phyloP scores from a whole-genome alignment of 441 rosid species.

The Populus trichocarpa region DNA sequence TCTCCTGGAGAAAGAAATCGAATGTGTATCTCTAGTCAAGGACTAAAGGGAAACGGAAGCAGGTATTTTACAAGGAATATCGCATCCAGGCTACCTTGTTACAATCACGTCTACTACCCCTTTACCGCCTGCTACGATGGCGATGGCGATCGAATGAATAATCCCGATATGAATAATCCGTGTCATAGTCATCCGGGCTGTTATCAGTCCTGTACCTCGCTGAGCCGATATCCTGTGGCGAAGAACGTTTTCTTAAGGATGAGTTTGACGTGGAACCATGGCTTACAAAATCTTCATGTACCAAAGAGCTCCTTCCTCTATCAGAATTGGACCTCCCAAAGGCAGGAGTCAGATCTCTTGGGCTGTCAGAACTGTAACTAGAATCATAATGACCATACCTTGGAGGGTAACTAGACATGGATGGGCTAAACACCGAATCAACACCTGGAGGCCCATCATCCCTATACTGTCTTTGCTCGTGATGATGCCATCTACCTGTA shows the following conservation, averaged over 20 bases:
- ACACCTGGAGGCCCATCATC: constrained; percentile 53
- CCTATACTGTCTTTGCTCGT: constrained; percentile 41
- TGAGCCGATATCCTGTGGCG: constrained; percentile 26
- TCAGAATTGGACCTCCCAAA: constrained; percentile 40
- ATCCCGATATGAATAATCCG: constrained; percentile 4
- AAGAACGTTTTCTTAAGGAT: constrained; percentile 11
- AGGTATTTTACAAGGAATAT: neutral
- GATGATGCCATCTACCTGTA: constrained; percentile 37
- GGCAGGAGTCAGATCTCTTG: constrained; percentile 29
- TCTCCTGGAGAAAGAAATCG: neutral
- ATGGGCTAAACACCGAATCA: constrained; percentile 34
- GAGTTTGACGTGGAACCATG: constrained; percentile 23
- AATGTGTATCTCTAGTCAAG: neutral
- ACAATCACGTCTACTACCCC: neutral
- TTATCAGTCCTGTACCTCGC: constrained; percentile 23
- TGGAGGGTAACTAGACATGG: constrained; percentile 55
- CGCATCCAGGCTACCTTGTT: neutral
- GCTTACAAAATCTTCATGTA: constrained; percentile 28
- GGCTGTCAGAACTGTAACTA: constrained; percentile 19
- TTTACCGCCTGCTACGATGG: constrained; percentile 37
- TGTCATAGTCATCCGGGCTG: constrained; percentile 16
- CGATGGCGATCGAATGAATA: constrained; percentile 22
- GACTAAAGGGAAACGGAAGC: neutral
- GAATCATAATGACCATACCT: constrained; percentile 41
- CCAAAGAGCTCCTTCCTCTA: constrained; percentile 37